These are phyloP conservation scores for Purshia tridentata DNA, from an alignment of 306 rosid species.

Conservation along the genomic window DNA sequence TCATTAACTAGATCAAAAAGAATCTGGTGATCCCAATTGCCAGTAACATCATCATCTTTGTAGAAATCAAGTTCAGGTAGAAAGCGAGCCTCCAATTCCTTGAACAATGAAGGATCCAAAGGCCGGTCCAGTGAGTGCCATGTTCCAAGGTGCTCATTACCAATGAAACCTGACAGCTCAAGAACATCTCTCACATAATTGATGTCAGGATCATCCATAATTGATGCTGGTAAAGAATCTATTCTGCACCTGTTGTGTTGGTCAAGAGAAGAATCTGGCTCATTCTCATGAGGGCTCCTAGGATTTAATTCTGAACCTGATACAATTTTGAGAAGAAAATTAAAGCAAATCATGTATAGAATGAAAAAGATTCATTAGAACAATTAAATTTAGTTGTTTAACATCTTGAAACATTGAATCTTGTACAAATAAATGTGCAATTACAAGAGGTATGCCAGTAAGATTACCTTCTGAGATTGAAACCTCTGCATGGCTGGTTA, in stretches of 20 bases:
- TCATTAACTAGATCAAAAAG: slow-evolving; percentile 67
- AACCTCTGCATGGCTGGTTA: slow-evolving; percentile 26
- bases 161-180: slow-evolving; percentile 58
- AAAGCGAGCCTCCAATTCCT: slow-evolving; percentile 40
- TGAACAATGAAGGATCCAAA: slow-evolving; percentile 46
- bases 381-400: background rate
- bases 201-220: slow-evolving; percentile 40
- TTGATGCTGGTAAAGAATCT: slow-evolving; percentile 20
- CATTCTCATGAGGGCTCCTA: slow-evolving; percentile 22
- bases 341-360: background rate
- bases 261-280: slow-evolving; percentile 20
- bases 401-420: background rate
- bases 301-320: slow-evolving; percentile 34
- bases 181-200: slow-evolving; percentile 57
- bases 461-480: slow-evolving; percentile 51
- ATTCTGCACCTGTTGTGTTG: slow-evolving; percentile 19
- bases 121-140: slow-evolving; percentile 53
- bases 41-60: slow-evolving; percentile 22
- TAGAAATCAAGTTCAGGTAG: slow-evolving; percentile 39
- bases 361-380: background rate
- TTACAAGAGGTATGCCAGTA: background rate
- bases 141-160: slow-evolving; percentile 38
- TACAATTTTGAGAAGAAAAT: slow-evolving; percentile 17
- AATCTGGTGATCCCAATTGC: slow-evolving; percentile 47
- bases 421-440: background rate